A percentile compares a stretch with the other conserved stretches of the same genome.
Evolutionary conservation across 1,139 yeast genomes (phyloP).

Genomic region (Geotrichum reessii): DNA sequence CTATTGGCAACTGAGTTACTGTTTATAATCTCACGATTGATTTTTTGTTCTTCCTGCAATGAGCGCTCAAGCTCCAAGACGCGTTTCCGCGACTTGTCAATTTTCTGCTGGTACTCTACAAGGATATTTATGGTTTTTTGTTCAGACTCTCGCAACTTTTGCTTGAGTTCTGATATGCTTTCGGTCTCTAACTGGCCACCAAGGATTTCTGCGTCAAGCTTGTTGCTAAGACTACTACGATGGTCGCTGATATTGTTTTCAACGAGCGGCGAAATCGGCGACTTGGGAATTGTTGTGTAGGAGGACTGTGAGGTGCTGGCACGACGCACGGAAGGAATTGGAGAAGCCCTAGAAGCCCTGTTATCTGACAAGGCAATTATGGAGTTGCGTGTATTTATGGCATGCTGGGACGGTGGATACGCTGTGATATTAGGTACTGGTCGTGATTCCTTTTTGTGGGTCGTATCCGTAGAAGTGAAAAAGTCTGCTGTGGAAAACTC

Average conservation of each 20-base stretch:
- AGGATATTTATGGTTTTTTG: conserved; percentile 27
- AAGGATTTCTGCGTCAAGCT: background rate
- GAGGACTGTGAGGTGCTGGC: background rate
- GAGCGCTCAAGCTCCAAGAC: conserved; percentile 27
- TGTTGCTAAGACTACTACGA: background rate
- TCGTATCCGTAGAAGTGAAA: conserved; percentile 6
- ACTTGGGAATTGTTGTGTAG: background rate
- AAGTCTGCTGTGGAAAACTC: conserved; percentile 18
- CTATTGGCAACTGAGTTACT: no score
- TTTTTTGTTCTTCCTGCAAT: conserved; percentile 22
- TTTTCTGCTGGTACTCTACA: conserved; percentile 31
- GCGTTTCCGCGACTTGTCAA: conserved; percentile 29
- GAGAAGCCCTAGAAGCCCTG: background rate
- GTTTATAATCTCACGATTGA: conserved; percentile 5
- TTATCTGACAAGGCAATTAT: background rate
- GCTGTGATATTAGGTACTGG: conserved; percentile 15
- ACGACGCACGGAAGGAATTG: background rate
- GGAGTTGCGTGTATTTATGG: conserved; percentile 16
- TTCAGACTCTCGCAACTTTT: conserved; percentile 27
- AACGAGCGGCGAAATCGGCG: background rate
- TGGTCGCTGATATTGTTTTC: background rate
- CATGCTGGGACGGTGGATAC: conserved; percentile 17
- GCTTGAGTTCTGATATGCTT: conserved; percentile 21
- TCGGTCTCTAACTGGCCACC: background rate
- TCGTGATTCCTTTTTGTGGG: conserved; percentile 3